phyloP scores from a whole-genome alignment of 352 stramenopile species.

The Globisporangium yorkense region DNA sequence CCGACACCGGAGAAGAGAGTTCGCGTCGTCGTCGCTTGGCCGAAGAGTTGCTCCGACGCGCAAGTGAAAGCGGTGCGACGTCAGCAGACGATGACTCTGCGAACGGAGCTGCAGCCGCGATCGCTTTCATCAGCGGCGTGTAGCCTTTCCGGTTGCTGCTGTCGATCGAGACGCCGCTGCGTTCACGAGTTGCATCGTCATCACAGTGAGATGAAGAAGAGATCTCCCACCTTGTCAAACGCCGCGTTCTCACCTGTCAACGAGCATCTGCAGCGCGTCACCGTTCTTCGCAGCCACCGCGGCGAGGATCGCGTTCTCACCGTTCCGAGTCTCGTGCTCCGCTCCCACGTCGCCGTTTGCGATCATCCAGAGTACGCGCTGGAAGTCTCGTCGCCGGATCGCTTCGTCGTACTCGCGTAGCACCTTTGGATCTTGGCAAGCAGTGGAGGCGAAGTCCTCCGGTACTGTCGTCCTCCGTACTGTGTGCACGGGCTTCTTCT shows the following conservation, averaged over 20 bases:
- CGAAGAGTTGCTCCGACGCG: not conserved
- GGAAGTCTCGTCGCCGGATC: slow-evolving; percentile 53
- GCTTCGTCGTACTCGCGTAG: slow-evolving; percentile 36
- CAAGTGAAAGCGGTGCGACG: not conserved
- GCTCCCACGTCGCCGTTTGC: slow-evolving; percentile 41
- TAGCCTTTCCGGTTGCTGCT: slow-evolving; percentile 45
- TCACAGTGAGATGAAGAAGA: not conserved
- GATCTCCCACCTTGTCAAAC: not conserved
- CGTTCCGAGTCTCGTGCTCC: slow-evolving; percentile 44
- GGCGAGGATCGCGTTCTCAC: slow-evolving; percentile 55
- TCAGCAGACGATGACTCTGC: slow-evolving; percentile 5
- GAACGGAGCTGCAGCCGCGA: slow-evolving; percentile 35
- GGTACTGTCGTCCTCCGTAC: too few species aligned
- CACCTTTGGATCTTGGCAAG: not conserved
- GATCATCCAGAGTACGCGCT: slow-evolving; percentile 63
- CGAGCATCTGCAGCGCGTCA: slow-evolving; percentile 32
- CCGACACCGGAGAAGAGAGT: not conserved
- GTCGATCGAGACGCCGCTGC: slow-evolving; percentile 55
- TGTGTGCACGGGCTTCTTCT: not conserved
- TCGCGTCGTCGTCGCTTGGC: not conserved
- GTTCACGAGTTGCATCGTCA: not conserved
- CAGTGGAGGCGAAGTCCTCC: not conserved
- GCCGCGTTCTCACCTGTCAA: slow-evolving; percentile 27
- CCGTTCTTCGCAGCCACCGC: slow-evolving; percentile 41
- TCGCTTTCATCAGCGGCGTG: slow-evolving; percentile 72